Percentiles rank a stretch among this genome's conserved stretches.
Evolutionary conservation across 1,139 yeast genomes (phyloP).

Genomic region (Diutina pseudorugosa): DNA sequence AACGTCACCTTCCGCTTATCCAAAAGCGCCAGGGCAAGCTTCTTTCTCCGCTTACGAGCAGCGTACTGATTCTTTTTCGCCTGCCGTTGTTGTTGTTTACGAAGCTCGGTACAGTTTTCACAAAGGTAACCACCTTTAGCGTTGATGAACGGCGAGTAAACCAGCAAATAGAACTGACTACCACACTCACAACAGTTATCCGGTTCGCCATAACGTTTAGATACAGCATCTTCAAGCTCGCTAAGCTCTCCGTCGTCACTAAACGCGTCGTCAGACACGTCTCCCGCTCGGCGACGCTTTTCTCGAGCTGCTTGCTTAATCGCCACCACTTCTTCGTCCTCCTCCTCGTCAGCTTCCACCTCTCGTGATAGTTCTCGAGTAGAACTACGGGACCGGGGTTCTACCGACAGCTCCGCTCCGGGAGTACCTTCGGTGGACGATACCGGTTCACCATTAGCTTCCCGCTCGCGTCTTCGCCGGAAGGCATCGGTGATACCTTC

Average conservation of each 20-base stretch:
- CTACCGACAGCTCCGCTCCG: background rate
- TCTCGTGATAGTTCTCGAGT: background rate
- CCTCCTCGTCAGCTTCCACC: slow-evolving; percentile 8
- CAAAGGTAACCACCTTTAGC: slow-evolving; percentile 53
- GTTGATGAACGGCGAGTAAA: slow-evolving; percentile 44
- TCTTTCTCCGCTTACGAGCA: slow-evolving; percentile 64
- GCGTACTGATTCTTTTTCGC: slow-evolving; percentile 40
- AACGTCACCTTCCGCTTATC: slow-evolving; percentile 44
- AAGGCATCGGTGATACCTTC: slow-evolving; percentile 87
- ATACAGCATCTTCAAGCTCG: slow-evolving; percentile 7
- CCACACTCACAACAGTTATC: slow-evolving; percentile 52
- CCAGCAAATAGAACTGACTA: slow-evolving; percentile 43
- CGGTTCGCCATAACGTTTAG: slow-evolving; percentile 32
- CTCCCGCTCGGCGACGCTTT: slow-evolving; percentile 17
- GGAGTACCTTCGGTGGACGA: background rate
- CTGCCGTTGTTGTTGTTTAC: slow-evolving; percentile 30
- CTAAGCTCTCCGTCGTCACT: slow-evolving; percentile 12
- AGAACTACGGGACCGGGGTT: background rate
- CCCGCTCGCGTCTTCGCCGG: slow-evolving; percentile 39
- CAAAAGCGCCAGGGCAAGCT: slow-evolving; percentile 71
- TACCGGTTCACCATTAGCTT: background rate
- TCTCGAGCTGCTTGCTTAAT: slow-evolving; percentile 31
- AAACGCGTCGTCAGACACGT: slow-evolving; percentile 15
- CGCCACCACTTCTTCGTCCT: slow-evolving; percentile 18
- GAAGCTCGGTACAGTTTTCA: slow-evolving; percentile 43